phyloP scores from a whole-genome alignment of 1,284 basidiomycete genomes.

The Entoloma clypeatum region DNA sequence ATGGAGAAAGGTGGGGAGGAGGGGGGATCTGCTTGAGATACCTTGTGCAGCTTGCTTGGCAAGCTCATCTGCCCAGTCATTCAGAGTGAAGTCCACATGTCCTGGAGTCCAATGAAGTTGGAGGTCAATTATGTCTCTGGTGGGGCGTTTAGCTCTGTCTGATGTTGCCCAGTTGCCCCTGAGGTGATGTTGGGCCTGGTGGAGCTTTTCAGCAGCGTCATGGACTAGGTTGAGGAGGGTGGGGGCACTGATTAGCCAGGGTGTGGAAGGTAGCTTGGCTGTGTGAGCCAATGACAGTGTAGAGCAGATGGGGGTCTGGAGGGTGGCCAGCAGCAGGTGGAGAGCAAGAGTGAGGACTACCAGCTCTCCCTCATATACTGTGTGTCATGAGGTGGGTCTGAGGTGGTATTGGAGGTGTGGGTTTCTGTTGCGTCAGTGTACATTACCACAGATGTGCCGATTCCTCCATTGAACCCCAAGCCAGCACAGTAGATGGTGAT shows the following conservation, averaged over 20 bases:
- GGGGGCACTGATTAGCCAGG: background rate
- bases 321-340: constrained; percentile 9
- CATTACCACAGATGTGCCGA: constrained; percentile 7
- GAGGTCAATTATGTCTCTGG: background rate
- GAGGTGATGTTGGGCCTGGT: background rate
- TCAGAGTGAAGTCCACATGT: constrained; percentile 4
- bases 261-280: background rate
- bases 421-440: constrained; percentile 1
- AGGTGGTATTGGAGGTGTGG: constrained; percentile 8
- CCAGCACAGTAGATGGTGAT: too few species aligned
- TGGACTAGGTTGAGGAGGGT: constrained; percentile 11
- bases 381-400: constrained; percentile 11
- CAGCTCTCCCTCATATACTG: constrained; percentile 17
- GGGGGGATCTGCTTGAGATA: background rate
- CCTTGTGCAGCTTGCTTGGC: constrained; percentile 4
- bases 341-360: constrained; percentile 13
- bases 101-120: constrained; percentile 5
- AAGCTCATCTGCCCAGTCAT: background rate
- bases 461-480: too few species aligned
- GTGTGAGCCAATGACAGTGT: too few species aligned
- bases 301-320: constrained; percentile 1
- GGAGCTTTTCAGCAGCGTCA: constrained; percentile 1
- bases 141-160: background rate
- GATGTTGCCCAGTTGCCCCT: background rate
- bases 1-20: background rate